Percentiles rank a stretch among this genome's conserved stretches.
Conservation (phyloP, 2,329 filamentous ascomycete genomes). For the Cordyceps sp. region DNA sequence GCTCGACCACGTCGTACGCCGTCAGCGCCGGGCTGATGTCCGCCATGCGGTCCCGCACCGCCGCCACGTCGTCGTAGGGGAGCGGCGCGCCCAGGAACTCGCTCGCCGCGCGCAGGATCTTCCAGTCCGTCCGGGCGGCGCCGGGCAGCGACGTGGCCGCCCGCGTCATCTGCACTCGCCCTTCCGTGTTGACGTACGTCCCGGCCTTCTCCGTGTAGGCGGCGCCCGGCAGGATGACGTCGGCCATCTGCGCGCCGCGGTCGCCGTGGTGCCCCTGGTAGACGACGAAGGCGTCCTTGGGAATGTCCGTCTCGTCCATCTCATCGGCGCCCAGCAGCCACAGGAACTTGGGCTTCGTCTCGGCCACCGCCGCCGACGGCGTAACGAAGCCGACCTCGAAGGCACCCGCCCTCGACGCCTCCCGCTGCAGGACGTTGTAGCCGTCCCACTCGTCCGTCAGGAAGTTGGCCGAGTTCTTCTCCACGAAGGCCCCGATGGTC, state of each 20-base stretch:
- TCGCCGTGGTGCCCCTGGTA: slow-evolving; percentile 99
- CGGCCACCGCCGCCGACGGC: slow-evolving; percentile 63
- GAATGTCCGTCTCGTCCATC: slow-evolving; percentile 68
- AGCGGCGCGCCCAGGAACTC: slow-evolving; percentile 81
- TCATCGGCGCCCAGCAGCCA: slow-evolving; percentile 97
- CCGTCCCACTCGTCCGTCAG: slow-evolving; percentile 85
- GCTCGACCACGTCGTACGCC: slow-evolving; percentile 82
- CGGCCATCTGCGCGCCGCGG: slow-evolving; percentile 77
- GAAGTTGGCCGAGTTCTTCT: slow-evolving; percentile 86
- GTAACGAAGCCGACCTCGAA: slow-evolving; percentile 93
- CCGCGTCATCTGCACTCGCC: slow-evolving; percentile 84
- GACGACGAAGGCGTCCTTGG: slow-evolving; percentile 88
- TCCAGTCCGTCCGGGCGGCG: slow-evolving; percentile 91
- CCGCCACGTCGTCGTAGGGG: slow-evolving; percentile 83
- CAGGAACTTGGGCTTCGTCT: slow-evolving; percentile 82
- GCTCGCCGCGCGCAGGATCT: slow-evolving; percentile 84
- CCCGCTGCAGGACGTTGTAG: slow-evolving; percentile 90
- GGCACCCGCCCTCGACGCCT: slow-evolving; percentile 80
- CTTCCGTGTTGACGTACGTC: slow-evolving; percentile 96
- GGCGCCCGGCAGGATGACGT: slow-evolving; percentile 83
- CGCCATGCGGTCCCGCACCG: slow-evolving; percentile 80
- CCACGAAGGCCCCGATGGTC: slow-evolving; percentile 74
- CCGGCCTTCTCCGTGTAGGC: slow-evolving; percentile 95
- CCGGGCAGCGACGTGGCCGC: slow-evolving; percentile 79
- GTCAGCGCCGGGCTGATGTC: slow-evolving; percentile 85